phyloP scores from a whole-genome alignment of 2,329 filamentous ascomycete genomes.

The Hymenoscyphus fructigenus region DNA sequence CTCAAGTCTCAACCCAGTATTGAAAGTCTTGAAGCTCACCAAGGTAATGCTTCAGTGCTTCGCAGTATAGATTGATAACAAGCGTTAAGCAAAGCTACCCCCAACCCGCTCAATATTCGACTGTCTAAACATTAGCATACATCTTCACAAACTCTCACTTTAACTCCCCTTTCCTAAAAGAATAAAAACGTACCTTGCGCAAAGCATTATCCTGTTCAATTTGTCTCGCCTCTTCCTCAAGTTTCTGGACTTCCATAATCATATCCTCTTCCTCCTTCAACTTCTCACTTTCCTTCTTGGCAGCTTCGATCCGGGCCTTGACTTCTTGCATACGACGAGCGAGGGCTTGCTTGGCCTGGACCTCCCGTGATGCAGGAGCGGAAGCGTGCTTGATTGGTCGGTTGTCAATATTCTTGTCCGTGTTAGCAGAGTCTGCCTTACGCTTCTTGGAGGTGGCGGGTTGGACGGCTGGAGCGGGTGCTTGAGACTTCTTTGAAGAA shows the following conservation, averaged over 20 bases:
- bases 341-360: neutral
- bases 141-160: neutral
- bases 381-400: neutral
- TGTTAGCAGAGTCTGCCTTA: slow-evolving; percentile 8
- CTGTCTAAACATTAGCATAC: no score
- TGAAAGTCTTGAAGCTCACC: no score
- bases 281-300: neutral
- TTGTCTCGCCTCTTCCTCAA: slow-evolving; percentile 11
- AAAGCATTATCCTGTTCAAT: slow-evolving; percentile 1
- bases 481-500: neutral
- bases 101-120: no score
- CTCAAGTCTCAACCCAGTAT: no score
- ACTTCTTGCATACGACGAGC: neutral
- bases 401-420: neutral
- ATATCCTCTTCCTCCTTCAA: slow-evolving; percentile 13
- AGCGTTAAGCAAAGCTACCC: no score
- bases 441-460: slow-evolving; percentile 7
- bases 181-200: neutral
- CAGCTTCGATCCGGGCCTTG: slow-evolving; percentile 7
- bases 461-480: neutral
- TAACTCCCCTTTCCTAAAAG: neutral
- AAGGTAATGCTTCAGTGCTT: no score
- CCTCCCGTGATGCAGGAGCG: neutral
- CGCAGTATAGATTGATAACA: no score
- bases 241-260: slow-evolving; percentile 1